Evolutionary conservation across 768 basidiomycete genomes (phyloP).

Genomic region (Phlebiopsis flavidoalba): DNA sequence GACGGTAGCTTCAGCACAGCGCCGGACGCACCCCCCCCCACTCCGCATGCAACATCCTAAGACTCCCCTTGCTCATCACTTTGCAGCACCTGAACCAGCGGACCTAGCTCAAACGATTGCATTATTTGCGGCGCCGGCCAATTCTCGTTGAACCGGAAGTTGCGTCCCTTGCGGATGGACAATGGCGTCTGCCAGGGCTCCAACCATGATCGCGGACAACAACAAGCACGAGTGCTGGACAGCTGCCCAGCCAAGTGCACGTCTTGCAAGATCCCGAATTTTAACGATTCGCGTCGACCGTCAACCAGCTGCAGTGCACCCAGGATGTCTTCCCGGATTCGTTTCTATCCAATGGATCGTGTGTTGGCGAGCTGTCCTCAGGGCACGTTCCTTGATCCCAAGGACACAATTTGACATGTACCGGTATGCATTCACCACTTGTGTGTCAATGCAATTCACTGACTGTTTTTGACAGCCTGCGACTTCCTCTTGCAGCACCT

Average conservation of each 20-base stretch:
- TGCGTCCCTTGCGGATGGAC: slow-evolving; percentile 52
- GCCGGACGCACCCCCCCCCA: slow-evolving; percentile 42
- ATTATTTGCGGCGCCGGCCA: slow-evolving; percentile 58
- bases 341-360: slow-evolving; percentile 67
- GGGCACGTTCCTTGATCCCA: slow-evolving; percentile 66
- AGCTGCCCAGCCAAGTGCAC: slow-evolving; percentile 84
- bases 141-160: slow-evolving; percentile 62
- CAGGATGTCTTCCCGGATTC: slow-evolving; percentile 72
- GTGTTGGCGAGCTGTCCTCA: slow-evolving; percentile 66
- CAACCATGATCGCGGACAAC: slow-evolving; percentile 71
- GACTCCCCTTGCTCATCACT: slow-evolving; percentile 67
- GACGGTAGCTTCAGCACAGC: slow-evolving; percentile 57
- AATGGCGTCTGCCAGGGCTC: slow-evolving; percentile 73
- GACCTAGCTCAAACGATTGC: slow-evolving; percentile 65
- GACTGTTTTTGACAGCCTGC: slow-evolving; percentile 42
- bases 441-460: neutral
- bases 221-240: slow-evolving; percentile 80
- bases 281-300: slow-evolving; percentile 62
- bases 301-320: slow-evolving; percentile 66
- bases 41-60: no score
- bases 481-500: slow-evolving; percentile 71
- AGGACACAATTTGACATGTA: slow-evolving; percentile 73
- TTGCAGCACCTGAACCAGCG: slow-evolving; percentile 71
- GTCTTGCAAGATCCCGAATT: slow-evolving; percentile 68
- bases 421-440: slow-evolving; percentile 46